Conservation (phyloP, 2,329 filamentous ascomycete species). For the Alternaria gansuensis region DNA sequence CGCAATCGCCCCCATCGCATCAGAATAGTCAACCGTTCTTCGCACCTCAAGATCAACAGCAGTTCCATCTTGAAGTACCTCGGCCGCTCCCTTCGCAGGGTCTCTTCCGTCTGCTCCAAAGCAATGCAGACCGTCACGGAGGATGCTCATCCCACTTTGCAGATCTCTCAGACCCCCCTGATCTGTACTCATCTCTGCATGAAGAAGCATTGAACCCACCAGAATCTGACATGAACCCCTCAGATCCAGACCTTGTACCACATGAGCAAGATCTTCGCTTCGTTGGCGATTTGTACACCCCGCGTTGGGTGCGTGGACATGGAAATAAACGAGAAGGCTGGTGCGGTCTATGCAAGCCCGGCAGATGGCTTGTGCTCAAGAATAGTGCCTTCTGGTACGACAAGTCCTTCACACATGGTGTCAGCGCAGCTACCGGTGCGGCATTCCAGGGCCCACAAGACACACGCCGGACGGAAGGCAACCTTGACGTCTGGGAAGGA, state of each 20-base stretch:
- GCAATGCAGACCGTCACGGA: constrained; percentile 75
- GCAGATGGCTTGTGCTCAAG: constrained; percentile 85
- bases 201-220: constrained; percentile 78
- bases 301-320: constrained; percentile 82
- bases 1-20: constrained; percentile 63
- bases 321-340: constrained; percentile 89
- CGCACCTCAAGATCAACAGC: constrained; percentile 60
- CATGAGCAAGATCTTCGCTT: constrained; percentile 80
- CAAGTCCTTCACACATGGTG: constrained; percentile 88
- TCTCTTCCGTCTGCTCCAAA: constrained; percentile 76
- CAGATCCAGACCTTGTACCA: constrained; percentile 76
- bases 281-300: constrained; percentile 82
- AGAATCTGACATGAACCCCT: constrained; percentile 81
- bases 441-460: constrained; percentile 81
- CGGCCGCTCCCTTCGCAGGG: constrained; percentile 72
- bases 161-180: constrained; percentile 77
- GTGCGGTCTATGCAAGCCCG: constrained; percentile 88
- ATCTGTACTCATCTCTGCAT: constrained; percentile 77
- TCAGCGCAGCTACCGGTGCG: constrained; percentile 80
- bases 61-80: constrained; percentile 65
- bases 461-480: constrained; percentile 78
- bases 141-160: constrained; percentile 71
- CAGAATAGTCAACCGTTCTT: constrained; percentile 57
- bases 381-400: constrained; percentile 95
- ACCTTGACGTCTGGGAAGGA: constrained; percentile 82